Evolutionary conservation across 192 early-diverging fungal species (phyloP).

Genomic region (Phycomyces nitens): DNA sequence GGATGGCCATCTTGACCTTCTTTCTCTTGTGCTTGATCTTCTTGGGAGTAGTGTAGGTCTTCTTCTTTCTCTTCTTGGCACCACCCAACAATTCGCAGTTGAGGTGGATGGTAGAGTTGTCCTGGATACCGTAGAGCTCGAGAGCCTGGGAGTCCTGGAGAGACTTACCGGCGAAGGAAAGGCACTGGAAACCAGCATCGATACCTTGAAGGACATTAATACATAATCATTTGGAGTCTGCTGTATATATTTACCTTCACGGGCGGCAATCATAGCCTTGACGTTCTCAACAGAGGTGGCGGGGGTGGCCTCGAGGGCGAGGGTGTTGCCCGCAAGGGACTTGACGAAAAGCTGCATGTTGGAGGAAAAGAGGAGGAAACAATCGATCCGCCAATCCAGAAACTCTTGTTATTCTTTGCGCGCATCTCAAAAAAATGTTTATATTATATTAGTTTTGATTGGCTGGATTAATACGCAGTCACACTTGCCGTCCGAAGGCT

Average conservation of each 20-base stretch:
- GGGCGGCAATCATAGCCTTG: constrained; percentile 54
- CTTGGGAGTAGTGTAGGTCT: constrained; percentile 99
- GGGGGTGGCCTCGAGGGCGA: constrained; percentile 57
- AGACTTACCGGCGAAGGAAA: constrained; percentile 52
- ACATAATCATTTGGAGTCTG: no score
- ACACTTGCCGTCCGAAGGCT: background rate
- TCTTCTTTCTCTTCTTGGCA: constrained; percentile 99
- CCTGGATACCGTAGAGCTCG: constrained; percentile 55
- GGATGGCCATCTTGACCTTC: constrained; percentile 98
- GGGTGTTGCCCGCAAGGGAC: constrained; percentile 61
- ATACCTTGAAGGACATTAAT: no score
- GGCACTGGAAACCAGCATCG: constrained; percentile 53
- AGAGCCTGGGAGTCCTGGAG: constrained; percentile 48
- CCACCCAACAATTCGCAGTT: constrained; percentile 73
- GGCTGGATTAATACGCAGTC: background rate
- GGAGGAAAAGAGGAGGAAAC: constrained; percentile 44
- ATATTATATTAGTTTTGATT: background rate
- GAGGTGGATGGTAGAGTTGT: constrained; percentile 73
- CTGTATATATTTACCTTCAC: constrained; percentile 40
- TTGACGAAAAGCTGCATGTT: constrained; percentile 64
- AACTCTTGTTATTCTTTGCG: constrained; percentile 1
- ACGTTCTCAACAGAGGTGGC: constrained; percentile 49
- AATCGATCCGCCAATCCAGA: background rate
- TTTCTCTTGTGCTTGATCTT: constrained; percentile 99
- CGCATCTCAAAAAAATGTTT: background rate